A percentile compares a stretch with the other conserved stretches of the same genome.
These are phyloP conservation scores for Pseudocercospora crystallina DNA, from an alignment of 2,329 filamentous ascomycete species.

Conservation along the genomic window DNA sequence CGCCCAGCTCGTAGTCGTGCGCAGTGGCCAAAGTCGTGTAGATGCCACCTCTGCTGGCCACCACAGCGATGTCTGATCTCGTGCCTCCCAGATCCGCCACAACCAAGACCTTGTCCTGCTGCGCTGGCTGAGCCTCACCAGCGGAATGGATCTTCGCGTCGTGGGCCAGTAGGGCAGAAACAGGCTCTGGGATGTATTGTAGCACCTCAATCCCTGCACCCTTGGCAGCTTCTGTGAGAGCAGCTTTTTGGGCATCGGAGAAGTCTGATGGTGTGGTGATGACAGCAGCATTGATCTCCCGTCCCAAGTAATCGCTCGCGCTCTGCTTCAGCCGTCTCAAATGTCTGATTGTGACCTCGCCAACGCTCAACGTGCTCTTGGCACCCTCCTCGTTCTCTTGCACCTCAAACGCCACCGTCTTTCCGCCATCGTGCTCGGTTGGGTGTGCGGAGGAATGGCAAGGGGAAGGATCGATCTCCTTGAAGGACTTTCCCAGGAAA, in stretches of 20 bases:
- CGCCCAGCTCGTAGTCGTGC: constrained; percentile 93
- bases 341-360: constrained; percentile 81
- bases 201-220: constrained; percentile 83
- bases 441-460: constrained; percentile 93
- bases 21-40: constrained; percentile 92
- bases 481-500: constrained; percentile 89
- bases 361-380: constrained; percentile 69
- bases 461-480: constrained; percentile 93
- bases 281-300: constrained; percentile 90
- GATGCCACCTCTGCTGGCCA: constrained; percentile 90
- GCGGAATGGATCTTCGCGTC: constrained; percentile 59
- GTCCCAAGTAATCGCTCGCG: constrained; percentile 88
- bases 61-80: constrained; percentile 84
- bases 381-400: constrained; percentile 61
- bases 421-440: constrained; percentile 65
- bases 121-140: constrained; percentile 64
- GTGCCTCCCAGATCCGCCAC: constrained; percentile 93
- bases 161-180: constrained; percentile 85
- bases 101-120: constrained; percentile 83
- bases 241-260: constrained; percentile 78
- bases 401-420: constrained; percentile 72
- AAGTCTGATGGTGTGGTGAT: constrained; percentile 94
- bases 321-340: constrained; percentile 77
- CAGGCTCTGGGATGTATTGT: constrained; percentile 88
- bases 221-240: constrained; percentile 73